phyloP scores from a whole-genome alignment of 169 alveolate species.

The Plasmodium reichenowi region DNA sequence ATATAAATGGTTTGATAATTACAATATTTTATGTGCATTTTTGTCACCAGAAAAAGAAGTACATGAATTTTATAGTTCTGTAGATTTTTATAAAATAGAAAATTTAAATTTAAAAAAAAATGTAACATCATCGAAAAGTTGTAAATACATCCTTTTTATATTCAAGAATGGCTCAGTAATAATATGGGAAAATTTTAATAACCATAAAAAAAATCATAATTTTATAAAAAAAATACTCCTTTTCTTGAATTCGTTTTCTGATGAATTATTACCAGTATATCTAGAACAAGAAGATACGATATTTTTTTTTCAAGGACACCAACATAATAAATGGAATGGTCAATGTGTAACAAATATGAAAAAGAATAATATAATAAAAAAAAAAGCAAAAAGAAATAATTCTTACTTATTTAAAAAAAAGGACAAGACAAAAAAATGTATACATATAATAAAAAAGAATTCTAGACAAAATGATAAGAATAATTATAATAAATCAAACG shows the following conservation, averaged over 20 bases:
- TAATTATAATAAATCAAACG: neutral
- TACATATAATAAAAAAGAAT: neutral
- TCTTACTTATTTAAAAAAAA: neutral
- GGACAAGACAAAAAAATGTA: neutral
- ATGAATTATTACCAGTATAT: slow-evolving; percentile 68
- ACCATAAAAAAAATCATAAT: slow-evolving; percentile 45
- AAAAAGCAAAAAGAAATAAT: neutral
- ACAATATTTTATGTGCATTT: slow-evolving; percentile 46
- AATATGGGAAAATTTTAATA: slow-evolving; percentile 78
- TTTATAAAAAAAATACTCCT: slow-evolving; percentile 74
- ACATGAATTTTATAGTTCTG: slow-evolving; percentile 15
- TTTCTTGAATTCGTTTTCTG: slow-evolving; percentile 73
- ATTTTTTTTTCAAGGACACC: slow-evolving; percentile 1
- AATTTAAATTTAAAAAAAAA: slow-evolving; percentile 18
- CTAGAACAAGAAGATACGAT: slow-evolving; percentile 73
- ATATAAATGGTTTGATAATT: slow-evolving; percentile 26
- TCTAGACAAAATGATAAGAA: neutral
- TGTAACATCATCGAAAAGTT: slow-evolving; percentile 8
- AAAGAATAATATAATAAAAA: neutral
- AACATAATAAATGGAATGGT: neutral
- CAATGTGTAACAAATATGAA: neutral
- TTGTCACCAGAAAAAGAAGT: slow-evolving; percentile 32
- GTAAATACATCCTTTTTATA: slow-evolving; percentile 55
- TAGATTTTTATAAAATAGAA: slow-evolving; percentile 33
- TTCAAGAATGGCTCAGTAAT: slow-evolving; percentile 80